Evolutionary conservation across 805 yeast species (phyloP).

Genomic region (Nakazawaea siamensis): DNA sequence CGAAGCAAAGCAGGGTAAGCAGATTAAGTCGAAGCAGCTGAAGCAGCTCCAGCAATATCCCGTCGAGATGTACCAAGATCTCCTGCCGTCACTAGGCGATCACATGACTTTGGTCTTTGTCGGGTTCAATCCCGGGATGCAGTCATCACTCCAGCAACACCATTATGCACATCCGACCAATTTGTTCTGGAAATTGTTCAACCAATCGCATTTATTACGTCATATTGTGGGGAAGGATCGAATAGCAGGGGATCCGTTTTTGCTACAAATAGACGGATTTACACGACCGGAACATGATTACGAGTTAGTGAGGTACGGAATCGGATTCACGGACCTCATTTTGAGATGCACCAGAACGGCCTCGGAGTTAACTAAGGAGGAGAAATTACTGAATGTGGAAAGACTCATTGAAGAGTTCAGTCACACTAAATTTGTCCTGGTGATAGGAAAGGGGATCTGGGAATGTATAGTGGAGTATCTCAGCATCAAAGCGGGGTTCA

Average conservation of each 20-base stretch:
- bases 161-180: conserved; percentile 68
- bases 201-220: conserved; percentile 30
- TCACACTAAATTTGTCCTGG: conserved; percentile 30
- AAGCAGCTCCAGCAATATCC: too few relatives aligned
- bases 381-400: conserved; percentile 49
- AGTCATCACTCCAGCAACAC: conserved; percentile 54
- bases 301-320: conserved; percentile 28
- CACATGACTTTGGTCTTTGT: conserved; percentile 42
- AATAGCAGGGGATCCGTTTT: background rate
- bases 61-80: background rate
- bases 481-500: conserved; percentile 17
- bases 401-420: conserved; percentile 37
- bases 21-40: too few relatives aligned
- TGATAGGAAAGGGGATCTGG: conserved; percentile 76
- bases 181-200: conserved; percentile 58
- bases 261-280: background rate
- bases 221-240: background rate
- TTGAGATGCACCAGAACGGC: conserved; percentile 54
- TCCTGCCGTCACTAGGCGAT: conserved; percentile 14
- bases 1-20: too few relatives aligned
- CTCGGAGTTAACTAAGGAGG: conserved; percentile 40
- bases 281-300: conserved; percentile 15
- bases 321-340: conserved; percentile 71
- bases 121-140: conserved; percentile 68
- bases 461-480: conserved; percentile 38